phyloP scores from a whole-genome alignment of 805 yeast species.

The Kluyveromyces lactis region DNA sequence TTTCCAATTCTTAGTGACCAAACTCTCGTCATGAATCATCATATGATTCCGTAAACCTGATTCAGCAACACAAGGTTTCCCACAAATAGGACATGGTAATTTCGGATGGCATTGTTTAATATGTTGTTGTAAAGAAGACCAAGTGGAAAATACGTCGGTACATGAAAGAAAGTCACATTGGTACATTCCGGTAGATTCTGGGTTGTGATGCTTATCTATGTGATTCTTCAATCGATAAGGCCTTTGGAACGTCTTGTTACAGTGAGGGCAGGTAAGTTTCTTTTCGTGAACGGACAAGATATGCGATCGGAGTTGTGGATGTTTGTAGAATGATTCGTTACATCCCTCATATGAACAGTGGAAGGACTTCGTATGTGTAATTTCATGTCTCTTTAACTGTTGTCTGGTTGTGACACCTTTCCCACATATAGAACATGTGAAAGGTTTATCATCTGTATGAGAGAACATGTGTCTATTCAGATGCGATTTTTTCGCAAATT shows the following conservation, averaged over 20 bases:
- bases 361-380: slow-evolving; percentile 66
- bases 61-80: slow-evolving; percentile 64
- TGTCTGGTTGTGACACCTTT: slow-evolving; percentile 78
- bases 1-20: slow-evolving; percentile 53
- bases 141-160: slow-evolving; percentile 49
- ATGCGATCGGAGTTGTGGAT: slow-evolving; percentile 71
- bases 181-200: slow-evolving; percentile 29
- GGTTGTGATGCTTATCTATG: slow-evolving; percentile 55
- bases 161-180: slow-evolving; percentile 61
- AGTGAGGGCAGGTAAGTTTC: slow-evolving; percentile 46
- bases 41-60: slow-evolving; percentile 65
- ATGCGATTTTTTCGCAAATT: slow-evolving; percentile 75
- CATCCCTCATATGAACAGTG: slow-evolving; percentile 57
- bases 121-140: slow-evolving; percentile 70
- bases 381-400: slow-evolving; percentile 75
- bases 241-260: slow-evolving; percentile 56
- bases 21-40: slow-evolving; percentile 53
- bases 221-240: slow-evolving; percentile 64
- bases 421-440: slow-evolving; percentile 62
- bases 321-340: slow-evolving; percentile 58
- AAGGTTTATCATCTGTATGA: slow-evolving; percentile 61
- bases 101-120: slow-evolving; percentile 67
- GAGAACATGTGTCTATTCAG: slow-evolving; percentile 62
- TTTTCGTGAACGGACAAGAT: slow-evolving; percentile 51
- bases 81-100: slow-evolving; percentile 54